Evolutionary conservation across 768 basidiomycete genomes (phyloP).

Genomic region (Kwoniella sp.): DNA sequence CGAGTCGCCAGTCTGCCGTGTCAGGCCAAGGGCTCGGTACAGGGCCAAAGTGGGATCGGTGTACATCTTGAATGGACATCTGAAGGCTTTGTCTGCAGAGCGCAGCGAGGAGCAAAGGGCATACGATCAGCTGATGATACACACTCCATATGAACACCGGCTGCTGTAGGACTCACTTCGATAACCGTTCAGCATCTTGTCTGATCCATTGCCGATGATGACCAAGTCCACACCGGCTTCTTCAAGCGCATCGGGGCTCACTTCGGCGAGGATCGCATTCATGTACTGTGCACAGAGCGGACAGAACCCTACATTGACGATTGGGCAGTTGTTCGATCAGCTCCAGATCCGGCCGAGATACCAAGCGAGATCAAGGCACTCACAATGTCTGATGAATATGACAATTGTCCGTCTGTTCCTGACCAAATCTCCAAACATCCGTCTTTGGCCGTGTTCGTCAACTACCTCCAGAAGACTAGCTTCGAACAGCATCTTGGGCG

Average conservation of each 20-base stretch:
- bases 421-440: conserved; percentile 69
- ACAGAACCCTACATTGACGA: conserved; percentile 61
- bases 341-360: background rate
- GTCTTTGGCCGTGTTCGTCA: conserved; percentile 67
- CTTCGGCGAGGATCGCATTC: conserved; percentile 64
- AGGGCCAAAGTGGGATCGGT: conserved; percentile 73
- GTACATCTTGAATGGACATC: conserved; percentile 72
- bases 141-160: background rate
- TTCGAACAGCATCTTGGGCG: conserved; percentile 63
- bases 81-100: conserved; percentile 65
- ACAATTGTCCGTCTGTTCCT: conserved; percentile 66
- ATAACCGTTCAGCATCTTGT: conserved; percentile 75
- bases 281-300: conserved; percentile 86
- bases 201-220: conserved; percentile 77
- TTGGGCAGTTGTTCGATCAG: background rate
- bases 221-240: conserved; percentile 65
- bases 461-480: conserved; percentile 69
- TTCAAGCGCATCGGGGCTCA: conserved; percentile 61
- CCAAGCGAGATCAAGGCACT: too few species aligned
- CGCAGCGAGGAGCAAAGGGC: background rate
- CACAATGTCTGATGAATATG: conserved; percentile 85
- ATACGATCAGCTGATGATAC: background rate
- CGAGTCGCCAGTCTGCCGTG: conserved; percentile 60
- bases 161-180: conserved; percentile 59
- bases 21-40: conserved; percentile 78